A percentile compares a stretch with the other conserved stretches of the same genome.
These are phyloP conservation scores for Zarea fungicola DNA, from an alignment of 2,329 filamentous ascomycete species.

Conservation along the genomic window DNA sequence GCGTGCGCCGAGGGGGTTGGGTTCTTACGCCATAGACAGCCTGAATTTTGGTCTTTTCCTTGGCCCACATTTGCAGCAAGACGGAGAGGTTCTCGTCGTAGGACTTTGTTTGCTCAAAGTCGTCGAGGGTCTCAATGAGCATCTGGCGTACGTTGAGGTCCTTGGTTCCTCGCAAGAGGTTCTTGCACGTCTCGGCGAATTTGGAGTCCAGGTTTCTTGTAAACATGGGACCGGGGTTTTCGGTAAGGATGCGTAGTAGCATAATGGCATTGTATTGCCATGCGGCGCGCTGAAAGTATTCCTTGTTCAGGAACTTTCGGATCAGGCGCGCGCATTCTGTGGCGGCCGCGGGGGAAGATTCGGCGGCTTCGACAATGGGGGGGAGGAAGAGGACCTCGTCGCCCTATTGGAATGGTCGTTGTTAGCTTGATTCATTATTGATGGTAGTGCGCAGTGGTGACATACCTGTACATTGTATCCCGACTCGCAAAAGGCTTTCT, in stretches of 20 bases:
- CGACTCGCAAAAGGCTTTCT: constrained; percentile 81
- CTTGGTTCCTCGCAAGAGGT: constrained; percentile 63
- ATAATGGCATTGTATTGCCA: constrained; percentile 95
- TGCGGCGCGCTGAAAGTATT: constrained; percentile 59
- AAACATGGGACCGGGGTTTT: constrained; percentile 87
- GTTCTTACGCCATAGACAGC: constrained; percentile 46
- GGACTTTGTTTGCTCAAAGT: constrained; percentile 65
- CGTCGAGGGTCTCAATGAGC: constrained; percentile 78
- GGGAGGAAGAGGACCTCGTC: constrained; percentile 92
- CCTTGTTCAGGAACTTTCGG: constrained; percentile 73
- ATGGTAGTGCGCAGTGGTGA: constrained; percentile 22
- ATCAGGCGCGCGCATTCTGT: constrained; percentile 75
- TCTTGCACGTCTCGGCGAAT: constrained; percentile 71
- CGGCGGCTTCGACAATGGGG: constrained; percentile 88
- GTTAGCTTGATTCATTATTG: neutral
- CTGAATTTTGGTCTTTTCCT: constrained; percentile 67
- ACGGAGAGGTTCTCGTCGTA: constrained; percentile 67
- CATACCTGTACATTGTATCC: constrained; percentile 53
- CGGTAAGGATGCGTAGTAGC: constrained; percentile 84
- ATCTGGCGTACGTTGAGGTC: constrained; percentile 80
- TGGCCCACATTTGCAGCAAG: constrained; percentile 83
- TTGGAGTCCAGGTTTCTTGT: constrained; percentile 85
- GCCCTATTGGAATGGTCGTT: constrained; percentile 43
- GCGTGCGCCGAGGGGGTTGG: no score
- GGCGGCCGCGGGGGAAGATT: constrained; percentile 83